Conservation (phyloP, 345 rosid species). For the Lagerstroemia speciosa region DNA sequence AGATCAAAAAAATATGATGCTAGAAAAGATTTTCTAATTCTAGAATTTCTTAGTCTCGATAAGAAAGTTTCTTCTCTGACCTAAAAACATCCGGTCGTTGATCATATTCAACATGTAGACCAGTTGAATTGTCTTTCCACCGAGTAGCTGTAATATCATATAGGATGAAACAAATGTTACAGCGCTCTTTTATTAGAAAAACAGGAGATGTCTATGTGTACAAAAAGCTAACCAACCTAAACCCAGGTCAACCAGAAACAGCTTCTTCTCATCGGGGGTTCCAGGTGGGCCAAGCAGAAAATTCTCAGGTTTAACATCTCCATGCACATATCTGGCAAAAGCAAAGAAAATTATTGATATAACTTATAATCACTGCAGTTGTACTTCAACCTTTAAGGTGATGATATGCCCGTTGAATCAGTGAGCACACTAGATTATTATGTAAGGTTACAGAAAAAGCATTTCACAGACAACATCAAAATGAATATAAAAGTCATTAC, state of each 20-base stretch:
- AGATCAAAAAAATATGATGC: background rate
- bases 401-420: background rate
- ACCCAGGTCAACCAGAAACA: slow-evolving; percentile 90
- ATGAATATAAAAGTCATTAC: slow-evolving; percentile 12
- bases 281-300: slow-evolving; percentile 87
- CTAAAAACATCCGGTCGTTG: slow-evolving; percentile 98
- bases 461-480: background rate
- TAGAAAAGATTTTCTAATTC: background rate
- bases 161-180: slow-evolving; percentile 9
- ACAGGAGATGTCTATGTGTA: background rate
- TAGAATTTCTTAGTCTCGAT: no score
- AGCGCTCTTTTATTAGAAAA: background rate
- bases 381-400: background rate
- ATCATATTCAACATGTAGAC: slow-evolving; percentile 91
- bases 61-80: slow-evolving; percentile 19
- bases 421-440: background rate
- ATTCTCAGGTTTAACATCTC: slow-evolving; percentile 97
- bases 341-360: slow-evolving; percentile 10
- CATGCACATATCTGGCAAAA: slow-evolving; percentile 76
- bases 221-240: slow-evolving; percentile 41
- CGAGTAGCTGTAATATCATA: slow-evolving; percentile 49
- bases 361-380: background rate
- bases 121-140: slow-evolving; percentile 81
- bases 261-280: slow-evolving; percentile 76
- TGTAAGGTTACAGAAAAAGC: background rate